Conservation (phyloP, 2,329 filamentous ascomycete genomes). For the Cercospora janseana region DNA sequence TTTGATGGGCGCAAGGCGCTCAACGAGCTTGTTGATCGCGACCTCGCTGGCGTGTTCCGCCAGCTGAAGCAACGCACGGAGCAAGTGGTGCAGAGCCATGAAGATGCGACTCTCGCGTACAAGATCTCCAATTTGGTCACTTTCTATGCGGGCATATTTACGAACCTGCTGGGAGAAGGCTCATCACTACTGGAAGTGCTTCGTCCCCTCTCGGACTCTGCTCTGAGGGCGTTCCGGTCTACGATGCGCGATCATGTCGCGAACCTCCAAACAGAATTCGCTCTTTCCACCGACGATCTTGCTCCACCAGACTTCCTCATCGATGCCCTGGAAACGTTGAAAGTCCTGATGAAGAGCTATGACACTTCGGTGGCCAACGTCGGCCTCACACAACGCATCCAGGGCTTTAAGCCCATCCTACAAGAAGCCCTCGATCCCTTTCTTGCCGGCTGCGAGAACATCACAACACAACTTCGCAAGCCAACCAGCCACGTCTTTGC, state of each 20-base stretch:
- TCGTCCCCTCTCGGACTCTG: conserved; percentile 67
- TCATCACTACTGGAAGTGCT: conserved; percentile 71
- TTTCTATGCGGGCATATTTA: conserved; percentile 86
- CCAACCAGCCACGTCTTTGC: conserved; percentile 67
- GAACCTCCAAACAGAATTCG: conserved; percentile 68
- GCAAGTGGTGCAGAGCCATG: conserved; percentile 87
- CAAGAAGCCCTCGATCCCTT: conserved; percentile 83
- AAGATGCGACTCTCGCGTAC: conserved; percentile 84
- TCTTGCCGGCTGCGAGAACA: conserved; percentile 68
- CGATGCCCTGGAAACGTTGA: conserved; percentile 75
- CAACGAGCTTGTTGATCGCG: conserved; percentile 80
- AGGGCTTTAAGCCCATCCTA: conserved; percentile 72
- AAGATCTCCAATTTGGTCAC: conserved; percentile 83
- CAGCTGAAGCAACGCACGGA: conserved; percentile 88
- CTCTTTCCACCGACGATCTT: conserved; percentile 69
- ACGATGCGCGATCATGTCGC: conserved; percentile 78
- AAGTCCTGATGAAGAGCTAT: conserved; percentile 78
- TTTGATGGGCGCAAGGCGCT: conserved; percentile 83
- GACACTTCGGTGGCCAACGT: conserved; percentile 71
- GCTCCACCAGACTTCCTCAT: conserved; percentile 75
- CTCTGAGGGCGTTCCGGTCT: conserved; percentile 76
- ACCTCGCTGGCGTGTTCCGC: conserved; percentile 75
- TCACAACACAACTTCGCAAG: conserved; percentile 60
- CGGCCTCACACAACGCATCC: conserved; percentile 53
- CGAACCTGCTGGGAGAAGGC: conserved; percentile 68